Base-by-base conservation (phyloP, 805 yeast species). In the Myxozyma lipomycoides region DNA sequence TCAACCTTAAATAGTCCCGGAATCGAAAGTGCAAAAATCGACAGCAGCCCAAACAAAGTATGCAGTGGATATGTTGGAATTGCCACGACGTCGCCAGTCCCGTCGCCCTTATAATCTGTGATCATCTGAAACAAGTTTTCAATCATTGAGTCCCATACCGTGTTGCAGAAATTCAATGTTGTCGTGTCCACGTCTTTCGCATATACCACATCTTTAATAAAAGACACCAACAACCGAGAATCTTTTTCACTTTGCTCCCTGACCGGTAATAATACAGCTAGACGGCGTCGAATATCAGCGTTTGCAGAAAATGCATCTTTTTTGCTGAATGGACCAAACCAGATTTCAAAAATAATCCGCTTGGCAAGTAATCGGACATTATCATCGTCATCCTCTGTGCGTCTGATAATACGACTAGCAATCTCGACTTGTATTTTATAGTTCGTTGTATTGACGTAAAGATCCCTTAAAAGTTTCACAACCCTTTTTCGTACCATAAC, bases 331-430 rank as follows among this genome's bases (percentile, higher is more conserved):
- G 45, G 46, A 3, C 45, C 47, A 18, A 48, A 46, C 38, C 43
- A 48, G 15, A 54, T 22, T 19, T 54, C 59, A 15, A 55, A 53
- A 18, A 55, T 18, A 12, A 46, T 43, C 23, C 46, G 46, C 21
- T 38, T 41, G 19, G 55, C 47, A 4, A 55, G 49, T 4, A 37
- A 32, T 28, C 46, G 30, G n/a, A 0, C 48, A 82, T 74, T 5
- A 70, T 56, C 1, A 76, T 88, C 95, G 54, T 83, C 90, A 63
- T 86, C 95, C 47, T 84, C 84, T 1, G 80, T 53, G 50, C 82
- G 70, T 52, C 70, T 67, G 5, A 87, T 61, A 3, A 86, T 66
- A 43, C 71, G 74, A n/a, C 78, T 76, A 2, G 79, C 65, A 2
- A 83, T 73, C 39, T 64, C 70, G 0, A 71, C 66, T 52, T 73